Base-by-base conservation (phyloP, 495 filamentous ascomycete species). In the Amorphotheca resinae region DNA sequence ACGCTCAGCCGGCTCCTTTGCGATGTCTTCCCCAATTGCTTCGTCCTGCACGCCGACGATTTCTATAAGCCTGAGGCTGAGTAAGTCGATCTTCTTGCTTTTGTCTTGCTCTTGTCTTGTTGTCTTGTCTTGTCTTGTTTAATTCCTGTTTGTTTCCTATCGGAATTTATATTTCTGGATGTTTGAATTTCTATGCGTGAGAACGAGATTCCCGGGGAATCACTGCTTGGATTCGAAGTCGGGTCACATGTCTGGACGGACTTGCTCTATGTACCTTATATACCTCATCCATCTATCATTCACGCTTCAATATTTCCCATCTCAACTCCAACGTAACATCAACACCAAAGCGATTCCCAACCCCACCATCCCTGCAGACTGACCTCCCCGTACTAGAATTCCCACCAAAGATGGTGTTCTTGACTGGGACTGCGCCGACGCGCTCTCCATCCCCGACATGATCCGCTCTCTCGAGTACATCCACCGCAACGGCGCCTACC, bases 31-130 rank as follows among this genome's bases (percentile, higher is more conserved):
- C 71, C 75, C 7, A 60, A 67, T 38, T 74, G 77, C 2, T 87
- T 85, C 50, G 81, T 94, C 48, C 68, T 95, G 31, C 87, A 95
- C 57, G 76, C 91, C 58, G 89, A 96, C 63, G 89, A 96, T 59
- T 96, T 95, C 58, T 96, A 87, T 59, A 73, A 71, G 28, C 56
- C 83, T 1, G 87, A 95, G 54, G 57, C 70, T n/a, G 64, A 80
- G 74, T 80, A 50, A 53, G 65, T 53, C n/a, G n/a, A n/a, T n/a
- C n/a, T n/a, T n/a, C n/a, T n/a, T n/a, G n/a, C n/a, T n/a, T 9
- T 14, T 26, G 22, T 22, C 8, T 21, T 49, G n/a, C 41, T 49
- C 35, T 21, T 18, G 9, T 22, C 47, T 6, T n/a, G 9, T 39
- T 26, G 22, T 25, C 5, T 41, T 14, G 9, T 17, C 6, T 28